Conservation (phyloP, 371 early-diverging fungal genomes). For the Circinella umbellata region DNA sequence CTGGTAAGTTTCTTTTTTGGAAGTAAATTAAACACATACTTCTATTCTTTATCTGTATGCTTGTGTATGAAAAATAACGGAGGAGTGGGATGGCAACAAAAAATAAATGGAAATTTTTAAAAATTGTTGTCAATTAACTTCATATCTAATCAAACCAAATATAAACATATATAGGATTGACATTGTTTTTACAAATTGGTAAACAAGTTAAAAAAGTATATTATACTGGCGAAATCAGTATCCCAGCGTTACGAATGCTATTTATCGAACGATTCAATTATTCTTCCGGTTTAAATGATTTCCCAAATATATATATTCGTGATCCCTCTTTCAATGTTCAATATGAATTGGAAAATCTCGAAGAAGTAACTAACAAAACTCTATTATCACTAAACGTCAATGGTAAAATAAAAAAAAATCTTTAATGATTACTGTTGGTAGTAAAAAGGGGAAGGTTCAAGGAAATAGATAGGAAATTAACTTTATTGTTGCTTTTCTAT, state of each 20-base stretch:
- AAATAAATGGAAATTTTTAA: no score
- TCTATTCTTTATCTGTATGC: no score
- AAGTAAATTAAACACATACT: no score
- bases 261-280: conserved; percentile 71
- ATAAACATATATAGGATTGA: conserved; percentile 25
- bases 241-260: conserved; percentile 66
- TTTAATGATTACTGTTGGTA: neutral
- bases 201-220: conserved; percentile 64
- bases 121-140: no score
- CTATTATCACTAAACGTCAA: conserved; percentile 70
- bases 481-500: conserved; percentile 8
- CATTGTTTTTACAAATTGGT: conserved; percentile 60
- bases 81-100: no score
- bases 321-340: conserved; percentile 63
- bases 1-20: neutral
- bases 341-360: conserved; percentile 72
- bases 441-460: neutral
- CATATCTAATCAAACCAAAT: no score
- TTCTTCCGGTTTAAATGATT: conserved; percentile 64
- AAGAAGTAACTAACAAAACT: conserved; percentile 65
- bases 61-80: no score
- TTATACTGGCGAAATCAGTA: conserved; percentile 62
- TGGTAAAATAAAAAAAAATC: conserved; percentile 38
- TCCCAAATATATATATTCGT: conserved; percentile 71
- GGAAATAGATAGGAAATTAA: neutral